These are phyloP conservation scores for Entomortierella chlamydospora DNA, from an alignment of 192 early-diverging fungal genomes.

Conservation along the genomic window DNA sequence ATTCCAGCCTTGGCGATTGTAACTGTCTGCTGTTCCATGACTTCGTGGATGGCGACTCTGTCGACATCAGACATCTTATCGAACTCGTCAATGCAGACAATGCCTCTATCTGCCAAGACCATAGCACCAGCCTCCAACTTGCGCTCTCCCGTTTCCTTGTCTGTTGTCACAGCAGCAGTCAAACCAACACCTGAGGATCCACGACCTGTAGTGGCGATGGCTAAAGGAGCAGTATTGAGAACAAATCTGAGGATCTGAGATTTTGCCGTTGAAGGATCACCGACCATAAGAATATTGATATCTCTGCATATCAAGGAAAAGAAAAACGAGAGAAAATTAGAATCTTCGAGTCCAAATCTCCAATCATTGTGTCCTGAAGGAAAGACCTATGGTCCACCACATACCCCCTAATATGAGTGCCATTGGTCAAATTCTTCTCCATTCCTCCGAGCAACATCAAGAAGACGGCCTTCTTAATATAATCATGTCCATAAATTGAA, in stretches of 20 bases:
- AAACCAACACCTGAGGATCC: conserved; percentile 98
- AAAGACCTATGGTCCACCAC: background rate
- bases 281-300: conserved; percentile 98
- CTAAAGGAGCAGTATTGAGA: conserved; percentile 93
- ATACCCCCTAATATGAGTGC: conserved; percentile 94
- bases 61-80: conserved; percentile 99
- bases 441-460: conserved; percentile 91
- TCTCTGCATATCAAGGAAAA: conserved; percentile 85
- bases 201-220: conserved; percentile 96
- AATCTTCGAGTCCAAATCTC: too few species aligned
- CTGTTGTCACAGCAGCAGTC: conserved; percentile 94
- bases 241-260: conserved; percentile 98
- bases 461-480: conserved; percentile 95
- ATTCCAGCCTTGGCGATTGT: conserved; percentile 99
- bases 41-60: conserved; percentile 99
- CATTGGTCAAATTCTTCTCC: conserved; percentile 94
- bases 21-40: conserved; percentile 99
- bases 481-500: conserved; percentile 88
- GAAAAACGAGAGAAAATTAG: background rate
- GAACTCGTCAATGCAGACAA: conserved; percentile 99
- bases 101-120: conserved; percentile 97
- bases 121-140: conserved; percentile 97
- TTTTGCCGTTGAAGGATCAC: conserved; percentile 99
- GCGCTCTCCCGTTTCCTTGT: conserved; percentile 96
- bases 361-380: background rate